These are phyloP conservation scores for Dioscorea alata DNA, from an alignment of 106 monocot genomes.

Conservation along the genomic window DNA sequence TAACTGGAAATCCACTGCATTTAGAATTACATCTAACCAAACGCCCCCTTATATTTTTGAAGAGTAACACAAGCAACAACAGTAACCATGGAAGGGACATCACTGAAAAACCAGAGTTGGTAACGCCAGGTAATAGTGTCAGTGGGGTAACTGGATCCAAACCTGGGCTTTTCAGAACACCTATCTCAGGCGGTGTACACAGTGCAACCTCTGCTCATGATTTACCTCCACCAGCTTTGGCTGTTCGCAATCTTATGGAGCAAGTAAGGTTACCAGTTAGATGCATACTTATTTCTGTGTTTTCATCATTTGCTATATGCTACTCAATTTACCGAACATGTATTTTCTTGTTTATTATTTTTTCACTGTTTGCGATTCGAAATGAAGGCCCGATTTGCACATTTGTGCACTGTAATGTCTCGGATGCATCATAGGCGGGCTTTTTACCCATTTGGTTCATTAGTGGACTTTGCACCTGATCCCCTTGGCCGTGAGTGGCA, in stretches of 20 bases:
- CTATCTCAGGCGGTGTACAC: slow-evolving; percentile 93
- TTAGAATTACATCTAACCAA: too few relatives aligned
- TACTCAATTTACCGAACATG: not conserved
- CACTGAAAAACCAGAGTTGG: slow-evolving; percentile 12
- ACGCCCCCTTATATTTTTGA: slow-evolving; percentile 9
- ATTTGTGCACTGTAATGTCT: slow-evolving; percentile 92
- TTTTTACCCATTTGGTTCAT: slow-evolving; percentile 93
- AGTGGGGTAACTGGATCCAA: slow-evolving; percentile 53
- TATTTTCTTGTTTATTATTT: not conserved
- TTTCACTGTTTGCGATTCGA: not conserved
- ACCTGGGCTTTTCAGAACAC: slow-evolving; percentile 87
- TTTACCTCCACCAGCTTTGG: slow-evolving; percentile 88
- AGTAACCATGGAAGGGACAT: slow-evolving; percentile 6
- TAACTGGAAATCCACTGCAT: too few relatives aligned
- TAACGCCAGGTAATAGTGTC: slow-evolving; percentile 1
- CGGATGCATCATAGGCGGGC: slow-evolving; percentile 87
- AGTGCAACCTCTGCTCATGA: slow-evolving; percentile 90
- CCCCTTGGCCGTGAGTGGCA: slow-evolving; percentile 66
- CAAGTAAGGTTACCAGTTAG: slow-evolving; percentile 39
- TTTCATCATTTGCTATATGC: not conserved
- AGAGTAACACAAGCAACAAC: slow-evolving; percentile 12
- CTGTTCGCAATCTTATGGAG: slow-evolving; percentile 98
- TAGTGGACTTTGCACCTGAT: slow-evolving; percentile 97
- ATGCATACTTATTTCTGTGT: not conserved
- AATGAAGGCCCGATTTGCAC: slow-evolving; percentile 82